Conservation (phyloP, 2,329 filamentous ascomycete genomes). For the Parasarocladium wereldwijsianum region DNA sequence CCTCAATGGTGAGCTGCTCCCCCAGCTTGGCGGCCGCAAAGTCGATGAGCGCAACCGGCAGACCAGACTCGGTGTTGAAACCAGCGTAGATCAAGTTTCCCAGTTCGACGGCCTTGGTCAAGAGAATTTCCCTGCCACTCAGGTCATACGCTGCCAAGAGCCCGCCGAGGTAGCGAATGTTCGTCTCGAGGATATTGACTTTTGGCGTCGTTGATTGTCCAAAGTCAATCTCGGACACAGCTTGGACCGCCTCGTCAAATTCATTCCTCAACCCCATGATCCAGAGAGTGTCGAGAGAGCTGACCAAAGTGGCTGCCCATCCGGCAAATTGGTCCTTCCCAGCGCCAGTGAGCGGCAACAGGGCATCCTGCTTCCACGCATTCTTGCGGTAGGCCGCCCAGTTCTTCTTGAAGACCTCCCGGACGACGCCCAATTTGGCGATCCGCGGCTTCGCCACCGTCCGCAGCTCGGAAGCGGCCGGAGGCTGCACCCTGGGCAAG, state of each 20-base stretch:
- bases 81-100: slow-evolving; percentile 62
- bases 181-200: slow-evolving; percentile 68
- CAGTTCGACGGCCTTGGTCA: slow-evolving; percentile 52
- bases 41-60: slow-evolving; percentile 56
- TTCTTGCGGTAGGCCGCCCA: slow-evolving; percentile 46
- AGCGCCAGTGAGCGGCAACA: slow-evolving; percentile 38
- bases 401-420: slow-evolving; percentile 18
- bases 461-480: slow-evolving; percentile 14
- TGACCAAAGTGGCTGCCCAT: slow-evolving; percentile 55
- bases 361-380: slow-evolving; percentile 51
- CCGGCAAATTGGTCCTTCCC: slow-evolving; percentile 46
- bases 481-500: slow-evolving; percentile 21
- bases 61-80: slow-evolving; percentile 61
- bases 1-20: slow-evolving; percentile 36
- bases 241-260: slow-evolving; percentile 47
- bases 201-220: slow-evolving; percentile 27
- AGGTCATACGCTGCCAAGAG: slow-evolving; percentile 45
- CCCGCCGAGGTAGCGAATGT: slow-evolving; percentile 74
- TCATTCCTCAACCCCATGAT: slow-evolving; percentile 54
- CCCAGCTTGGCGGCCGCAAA: slow-evolving; percentile 34
- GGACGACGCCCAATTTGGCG: slow-evolving; percentile 11
- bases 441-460: slow-evolving; percentile 7
- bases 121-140: slow-evolving; percentile 39
- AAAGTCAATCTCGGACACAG: slow-evolving; percentile 46
- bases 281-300: slow-evolving; percentile 56